Evolutionary conservation across 805 yeast genomes (phyloP).

Genomic region (Kluyveromyces wickerhamii): DNA sequence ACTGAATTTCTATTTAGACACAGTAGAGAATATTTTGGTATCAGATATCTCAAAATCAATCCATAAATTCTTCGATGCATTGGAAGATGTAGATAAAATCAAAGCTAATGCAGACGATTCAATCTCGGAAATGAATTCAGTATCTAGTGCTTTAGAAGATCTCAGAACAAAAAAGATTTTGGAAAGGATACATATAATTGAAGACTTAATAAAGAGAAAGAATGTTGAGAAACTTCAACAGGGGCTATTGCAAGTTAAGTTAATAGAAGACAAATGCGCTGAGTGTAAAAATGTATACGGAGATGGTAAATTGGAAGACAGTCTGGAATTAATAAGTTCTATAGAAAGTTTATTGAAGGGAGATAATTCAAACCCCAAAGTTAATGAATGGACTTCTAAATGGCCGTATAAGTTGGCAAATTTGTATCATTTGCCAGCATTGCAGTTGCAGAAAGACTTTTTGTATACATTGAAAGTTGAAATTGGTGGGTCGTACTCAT

Average conservation of each 20-base stretch:
- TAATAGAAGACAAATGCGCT: conserved; percentile 38
- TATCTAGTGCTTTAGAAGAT: conserved; percentile 39
- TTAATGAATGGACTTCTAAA: conserved; percentile 25
- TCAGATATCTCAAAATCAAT: conserved; percentile 81
- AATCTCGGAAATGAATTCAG: conserved; percentile 36
- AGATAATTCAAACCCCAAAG: conserved; percentile 27
- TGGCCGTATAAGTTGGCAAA: conserved; percentile 37
- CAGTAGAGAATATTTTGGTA: conserved; percentile 73
- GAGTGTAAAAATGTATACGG: conserved; percentile 22
- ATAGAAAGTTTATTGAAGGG: conserved; percentile 56
- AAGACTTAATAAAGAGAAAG: conserved; percentile 42
- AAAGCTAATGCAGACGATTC: conserved; percentile 47
- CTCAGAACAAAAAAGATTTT: conserved; percentile 44
- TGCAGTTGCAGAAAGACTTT: conserved; percentile 38
- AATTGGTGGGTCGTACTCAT: conserved; percentile 62
- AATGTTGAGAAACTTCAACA: conserved; percentile 60
- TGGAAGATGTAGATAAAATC: conserved; percentile 67
- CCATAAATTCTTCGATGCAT: conserved; percentile 72
- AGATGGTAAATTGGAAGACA: conserved; percentile 33
- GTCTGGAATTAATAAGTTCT: conserved; percentile 50
- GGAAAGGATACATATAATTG: conserved; percentile 42
- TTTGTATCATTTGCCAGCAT: conserved; percentile 26
- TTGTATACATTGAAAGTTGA: conserved; percentile 49
- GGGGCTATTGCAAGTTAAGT: conserved; percentile 43
- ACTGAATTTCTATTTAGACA: conserved; percentile 74